Base-by-base conservation (phyloP, 2,329 filamentous ascomycete species). In the Juglanconis sp. region DNA sequence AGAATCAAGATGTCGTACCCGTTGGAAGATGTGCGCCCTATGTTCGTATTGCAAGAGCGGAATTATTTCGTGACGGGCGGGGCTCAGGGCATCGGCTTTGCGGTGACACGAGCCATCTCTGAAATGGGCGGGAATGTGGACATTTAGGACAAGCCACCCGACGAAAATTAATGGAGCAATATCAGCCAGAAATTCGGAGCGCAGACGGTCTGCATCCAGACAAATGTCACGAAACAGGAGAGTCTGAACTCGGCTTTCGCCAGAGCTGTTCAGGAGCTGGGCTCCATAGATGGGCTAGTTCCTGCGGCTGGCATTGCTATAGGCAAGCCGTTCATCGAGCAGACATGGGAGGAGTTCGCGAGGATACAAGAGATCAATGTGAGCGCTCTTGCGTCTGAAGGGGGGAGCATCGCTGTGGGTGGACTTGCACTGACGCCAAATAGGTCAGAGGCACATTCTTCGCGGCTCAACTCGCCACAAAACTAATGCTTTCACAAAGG, bases 311-410 rank as follows among this genome's bases (percentile, higher is more conserved):
- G 76, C 2, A 73, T 78, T 47, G 74, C 72, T 6, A 71, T 77
- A 34, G 76, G 78, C 60, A 78, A 77, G 64, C 76, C 76, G 0
- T 79, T 79, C 57, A 53, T 77, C 1, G 75, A 78, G 0, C 75
- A 78, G 53, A 76, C 74, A 0, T 77, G 75, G 74, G 73, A 74
- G 2, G 76, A 79, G 52, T 74, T 73, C 11, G 72, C 68, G 9
- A 68, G 70, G 3, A 73, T 78, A 32, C 73, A 75, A 46, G 72
- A 77, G 0, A 73, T 78, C 36, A 79, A 79, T 59, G 77, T 77
- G 34, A 67, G 72, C 57, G 35, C 10, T 35, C 44, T 34, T 48
- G 24, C 32, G 31, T 15, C 35, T 7, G 24, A 31, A 15, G 38
- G 17, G 35, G 15, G 5, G 5, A 17, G 44, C 35, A 9, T 36